Evolutionary conservation across 257 asterid species (phyloP).

Genomic region (Agastache rugosa): DNA sequence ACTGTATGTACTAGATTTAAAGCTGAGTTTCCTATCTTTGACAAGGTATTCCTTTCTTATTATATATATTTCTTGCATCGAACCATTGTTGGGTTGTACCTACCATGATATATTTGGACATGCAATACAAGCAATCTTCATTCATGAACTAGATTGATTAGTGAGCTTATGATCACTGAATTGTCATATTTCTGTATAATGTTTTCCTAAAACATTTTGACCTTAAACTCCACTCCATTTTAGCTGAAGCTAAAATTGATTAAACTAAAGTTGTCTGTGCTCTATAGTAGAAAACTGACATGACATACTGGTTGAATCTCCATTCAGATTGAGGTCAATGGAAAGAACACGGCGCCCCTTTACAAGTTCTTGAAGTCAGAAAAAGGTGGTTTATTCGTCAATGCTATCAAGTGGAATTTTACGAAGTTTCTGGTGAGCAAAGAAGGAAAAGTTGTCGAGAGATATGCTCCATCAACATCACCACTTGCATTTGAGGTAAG

Average conservation of each 20-base stretch:
- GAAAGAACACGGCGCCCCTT: conserved; percentile 71
- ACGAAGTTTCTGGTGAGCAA: conserved; percentile 79
- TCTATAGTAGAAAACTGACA: neutral
- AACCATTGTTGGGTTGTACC: conserved; percentile 5
- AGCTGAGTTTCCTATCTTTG: conserved; percentile 87
- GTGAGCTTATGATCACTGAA: neutral
- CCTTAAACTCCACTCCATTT: neutral
- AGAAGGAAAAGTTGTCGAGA: conserved; percentile 73
- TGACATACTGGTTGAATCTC: conserved; percentile 1
- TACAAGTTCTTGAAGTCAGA: conserved; percentile 81
- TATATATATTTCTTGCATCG: neutral
- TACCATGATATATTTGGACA: neutral
- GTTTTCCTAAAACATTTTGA: neutral
- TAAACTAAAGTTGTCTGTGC: neutral
- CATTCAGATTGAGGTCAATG: conserved; percentile 77
- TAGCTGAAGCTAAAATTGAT: neutral
- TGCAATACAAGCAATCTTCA: neutral
- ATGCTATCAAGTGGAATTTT: conserved; percentile 89
- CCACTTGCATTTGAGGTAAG: conserved; percentile 81
- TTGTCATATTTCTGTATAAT: neutral
- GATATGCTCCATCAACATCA: conserved; percentile 75
- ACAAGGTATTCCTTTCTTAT: conserved; percentile 58
- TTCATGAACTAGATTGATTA: neutral
- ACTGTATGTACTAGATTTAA: conserved; percentile 75
- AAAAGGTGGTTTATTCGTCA: conserved; percentile 62